Evolutionary conservation across 2,329 filamentous ascomycete genomes (phyloP).

Genomic region (Atkinsonella texensis): DNA sequence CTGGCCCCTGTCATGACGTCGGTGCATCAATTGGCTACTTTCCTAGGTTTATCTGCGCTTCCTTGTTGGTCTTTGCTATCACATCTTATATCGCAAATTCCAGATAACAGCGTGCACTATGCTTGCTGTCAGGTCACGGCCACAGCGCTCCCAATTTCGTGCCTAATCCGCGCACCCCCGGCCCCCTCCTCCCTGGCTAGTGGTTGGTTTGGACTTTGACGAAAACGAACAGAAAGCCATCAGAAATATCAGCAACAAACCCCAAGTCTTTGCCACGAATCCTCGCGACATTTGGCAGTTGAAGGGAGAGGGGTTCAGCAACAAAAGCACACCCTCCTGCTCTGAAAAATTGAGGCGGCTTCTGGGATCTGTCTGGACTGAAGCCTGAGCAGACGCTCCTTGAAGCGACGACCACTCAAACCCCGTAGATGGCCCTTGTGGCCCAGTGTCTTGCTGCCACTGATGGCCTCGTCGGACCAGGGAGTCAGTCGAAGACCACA

Average conservation of each 20-base stretch:
- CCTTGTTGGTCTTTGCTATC: background rate
- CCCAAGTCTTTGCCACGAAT: too few species aligned
- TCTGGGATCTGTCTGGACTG: background rate
- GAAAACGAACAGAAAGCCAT: background rate
- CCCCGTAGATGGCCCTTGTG: conserved; percentile 19
- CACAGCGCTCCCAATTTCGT: background rate
- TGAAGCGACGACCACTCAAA: conserved; percentile 17
- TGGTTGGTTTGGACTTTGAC: background rate
- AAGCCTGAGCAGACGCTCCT: background rate
- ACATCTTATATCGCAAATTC: background rate
- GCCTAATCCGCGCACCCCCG: background rate
- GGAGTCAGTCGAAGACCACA: background rate
- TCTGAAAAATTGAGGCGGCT: background rate
- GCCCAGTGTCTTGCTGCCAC: conserved; percentile 12
- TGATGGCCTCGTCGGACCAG: conserved; percentile 1
- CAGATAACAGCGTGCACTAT: background rate
- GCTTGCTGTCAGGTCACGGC: background rate
- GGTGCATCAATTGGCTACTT: background rate
- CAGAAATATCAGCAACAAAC: too few species aligned
- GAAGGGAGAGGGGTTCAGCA: background rate
- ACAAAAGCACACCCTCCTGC: background rate
- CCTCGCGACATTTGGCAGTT: background rate
- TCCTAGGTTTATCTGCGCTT: too few species aligned
- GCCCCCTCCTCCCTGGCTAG: background rate
- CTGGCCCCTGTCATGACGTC: background rate